Conservation (phyloP, 805 yeast species). For the Ogataea siamensis region DNA sequence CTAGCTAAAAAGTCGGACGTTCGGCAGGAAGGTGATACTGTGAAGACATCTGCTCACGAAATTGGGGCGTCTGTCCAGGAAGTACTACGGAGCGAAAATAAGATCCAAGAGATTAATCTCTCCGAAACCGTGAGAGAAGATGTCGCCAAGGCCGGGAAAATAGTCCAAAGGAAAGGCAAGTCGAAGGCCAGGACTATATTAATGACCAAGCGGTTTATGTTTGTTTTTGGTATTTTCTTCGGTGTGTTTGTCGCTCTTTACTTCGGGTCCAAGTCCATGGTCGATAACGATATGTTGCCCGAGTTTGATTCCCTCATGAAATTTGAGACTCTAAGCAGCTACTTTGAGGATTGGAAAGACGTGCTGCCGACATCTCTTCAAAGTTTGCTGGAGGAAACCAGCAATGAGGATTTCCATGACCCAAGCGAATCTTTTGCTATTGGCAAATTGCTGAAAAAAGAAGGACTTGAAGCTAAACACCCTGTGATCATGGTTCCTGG, state of each 20-base stretch:
- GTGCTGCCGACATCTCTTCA: slow-evolving; percentile 66
- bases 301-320: slow-evolving; percentile 51
- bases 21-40: slow-evolving; percentile 1
- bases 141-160: slow-evolving; percentile 4
- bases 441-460: slow-evolving; percentile 60
- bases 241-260: slow-evolving; percentile 68
- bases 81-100: slow-evolving; percentile 4
- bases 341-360: slow-evolving; percentile 71
- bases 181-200: slow-evolving; percentile 16
- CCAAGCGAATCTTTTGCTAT: slow-evolving; percentile 85
- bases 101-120: slow-evolving; percentile 5
- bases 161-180: slow-evolving; percentile 5
- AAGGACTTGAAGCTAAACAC: slow-evolving; percentile 52
- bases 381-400: slow-evolving; percentile 56
- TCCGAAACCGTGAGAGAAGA: slow-evolving; percentile 3
- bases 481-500: slow-evolving; percentile 96
- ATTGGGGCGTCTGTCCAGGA: slow-evolving; percentile 6
- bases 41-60: slow-evolving; percentile 9
- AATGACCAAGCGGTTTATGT: slow-evolving; percentile 52
- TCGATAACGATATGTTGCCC: slow-evolving; percentile 40
- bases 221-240: slow-evolving; percentile 67
- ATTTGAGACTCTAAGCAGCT: slow-evolving; percentile 56
- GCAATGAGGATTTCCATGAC: slow-evolving; percentile 46
- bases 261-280: slow-evolving; percentile 47
- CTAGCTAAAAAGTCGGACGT: slow-evolving; percentile 9